Base-by-base conservation (phyloP, 306 rosid genomes). In the Glycine latifolia region DNA sequence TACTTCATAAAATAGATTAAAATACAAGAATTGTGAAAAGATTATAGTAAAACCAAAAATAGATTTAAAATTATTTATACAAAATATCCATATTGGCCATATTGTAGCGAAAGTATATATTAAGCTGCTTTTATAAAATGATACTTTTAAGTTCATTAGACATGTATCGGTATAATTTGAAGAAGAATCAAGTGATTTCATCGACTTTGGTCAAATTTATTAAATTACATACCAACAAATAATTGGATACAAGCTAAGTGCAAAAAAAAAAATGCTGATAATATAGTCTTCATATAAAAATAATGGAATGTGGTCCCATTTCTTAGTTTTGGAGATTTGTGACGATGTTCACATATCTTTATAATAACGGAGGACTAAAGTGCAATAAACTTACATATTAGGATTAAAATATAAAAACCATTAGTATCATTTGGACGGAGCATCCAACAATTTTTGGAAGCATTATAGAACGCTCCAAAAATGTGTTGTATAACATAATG, bases 241-340 rank as follows among this genome's bases (percentile, higher is more conserved):
- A 41, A 33, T 63, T 33, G 12, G 46, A 10, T 63, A 63, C 3
- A 33, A 31, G 20, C 20, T 20, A 20, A 20, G 37, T 43, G 31
- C 31, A 4, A 0, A 43, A 61, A 60, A 61, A 60, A 26, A 26
- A 17, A 15, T 56, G 5, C 3, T 37, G 41, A 26, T 26, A 26
- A 26, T 26, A 26, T 26, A 26, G 31, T 63, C 31, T 26, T 26
- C 31, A 26, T 26, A 26, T 26, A 26, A 39, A 15, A 65, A 5
- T 39, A 66, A n/a, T 37, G 20, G 52, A 67, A 43, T 4, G 35
- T 43, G 35, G 33, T 47, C 58, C 74, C 55, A 9, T 44, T 68
- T 68, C 55, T 68, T 68, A 68, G 73, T 67, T 67, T 67, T 44
- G 73, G 52, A 67, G 54, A 43, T 68, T 10, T 68, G 10, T 46